Conservation (phyloP, 352 stramenopile genomes). For the Globisporangium nodosum region DNA sequence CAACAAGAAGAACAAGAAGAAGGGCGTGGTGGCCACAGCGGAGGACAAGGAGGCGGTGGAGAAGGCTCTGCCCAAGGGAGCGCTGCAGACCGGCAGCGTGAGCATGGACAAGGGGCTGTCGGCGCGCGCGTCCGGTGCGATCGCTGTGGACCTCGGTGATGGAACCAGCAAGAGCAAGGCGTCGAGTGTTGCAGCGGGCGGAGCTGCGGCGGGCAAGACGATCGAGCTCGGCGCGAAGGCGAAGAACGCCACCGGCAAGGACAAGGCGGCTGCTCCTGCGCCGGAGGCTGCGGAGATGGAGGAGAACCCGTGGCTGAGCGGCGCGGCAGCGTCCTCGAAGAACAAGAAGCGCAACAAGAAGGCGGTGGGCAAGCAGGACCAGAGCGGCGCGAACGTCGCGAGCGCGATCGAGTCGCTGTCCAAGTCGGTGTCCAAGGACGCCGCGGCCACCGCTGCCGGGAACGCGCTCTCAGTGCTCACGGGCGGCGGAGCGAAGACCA, state of each 20-base stretch:
- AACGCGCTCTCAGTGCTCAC: slow-evolving; percentile 16
- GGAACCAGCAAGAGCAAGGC: slow-evolving; percentile 9
- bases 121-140: slow-evolving; percentile 49
- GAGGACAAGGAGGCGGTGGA: slow-evolving; percentile 49
- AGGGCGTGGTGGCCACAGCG: slow-evolving; percentile 39
- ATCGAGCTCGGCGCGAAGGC: slow-evolving; percentile 31
- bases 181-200: slow-evolving; percentile 19
- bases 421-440: slow-evolving; percentile 35
- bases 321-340: slow-evolving; percentile 29
- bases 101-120: slow-evolving; percentile 72
- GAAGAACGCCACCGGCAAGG: slow-evolving; percentile 3
- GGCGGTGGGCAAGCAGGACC: slow-evolving; percentile 30
- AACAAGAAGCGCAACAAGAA: slow-evolving; percentile 65
- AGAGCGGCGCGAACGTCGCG: slow-evolving; percentile 32
- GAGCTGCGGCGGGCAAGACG: slow-evolving; percentile 15
- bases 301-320: slow-evolving; percentile 70
- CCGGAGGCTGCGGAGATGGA: slow-evolving; percentile 16
- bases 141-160: slow-evolving; percentile 73
- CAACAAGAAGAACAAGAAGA: slow-evolving; percentile 32
- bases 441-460: slow-evolving; percentile 11
- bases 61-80: slow-evolving; percentile 41
- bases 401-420: slow-evolving; percentile 56
- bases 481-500: slow-evolving; percentile 39
- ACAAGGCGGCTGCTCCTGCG: slow-evolving; percentile 18
- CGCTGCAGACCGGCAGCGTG: slow-evolving; percentile 53